Percentiles rank a stretch among this genome's conserved stretches.
These are phyloP conservation scores for Entophlyctis luteolus DNA, from an alignment of 192 early-diverging fungal species.

Conservation along the genomic window DNA sequence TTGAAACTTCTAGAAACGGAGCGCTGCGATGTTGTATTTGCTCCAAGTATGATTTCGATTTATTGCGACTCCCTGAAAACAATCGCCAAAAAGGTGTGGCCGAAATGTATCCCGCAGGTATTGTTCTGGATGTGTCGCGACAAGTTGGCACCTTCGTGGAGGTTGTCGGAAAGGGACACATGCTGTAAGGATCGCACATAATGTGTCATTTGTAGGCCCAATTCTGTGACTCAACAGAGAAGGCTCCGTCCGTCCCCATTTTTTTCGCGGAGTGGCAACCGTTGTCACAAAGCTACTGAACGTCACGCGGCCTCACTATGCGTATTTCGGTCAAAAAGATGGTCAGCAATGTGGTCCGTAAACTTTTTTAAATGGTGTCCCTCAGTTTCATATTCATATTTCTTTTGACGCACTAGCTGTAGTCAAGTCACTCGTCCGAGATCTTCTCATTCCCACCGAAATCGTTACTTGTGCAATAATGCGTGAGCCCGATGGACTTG, in stretches of 20 bases:
- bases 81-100: conserved; percentile 59
- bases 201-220: background rate
- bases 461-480: conserved; percentile 71
- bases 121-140: conserved; percentile 68
- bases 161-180: conserved; percentile 80
- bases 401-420: too few relatives aligned
- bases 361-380: conserved; percentile 29
- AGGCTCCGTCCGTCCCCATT: conserved; percentile 84
- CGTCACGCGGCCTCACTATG: conserved; percentile 73
- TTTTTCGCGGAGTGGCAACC: conserved; percentile 96
- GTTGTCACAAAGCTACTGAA: conserved; percentile 93
- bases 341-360: conserved; percentile 94
- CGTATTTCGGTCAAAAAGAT: conserved; percentile 97
- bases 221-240: conserved; percentile 45
- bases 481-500: conserved; percentile 79
- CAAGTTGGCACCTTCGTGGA: conserved; percentile 92
- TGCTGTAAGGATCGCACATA: conserved; percentile 48
- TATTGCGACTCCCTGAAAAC: too few relatives aligned
- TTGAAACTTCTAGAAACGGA: conserved; percentile 58
- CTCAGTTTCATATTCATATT: background rate
- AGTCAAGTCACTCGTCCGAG: conserved; percentile 71
- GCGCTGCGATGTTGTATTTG: conserved; percentile 37
- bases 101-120: conserved; percentile 94
- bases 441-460: conserved; percentile 74
- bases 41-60: conserved; percentile 28